Evolutionary conservation across 148 eudicot species (phyloP), one percentile per base, ranked within the genome.

Genomic region (Chenopodium album): DNA sequence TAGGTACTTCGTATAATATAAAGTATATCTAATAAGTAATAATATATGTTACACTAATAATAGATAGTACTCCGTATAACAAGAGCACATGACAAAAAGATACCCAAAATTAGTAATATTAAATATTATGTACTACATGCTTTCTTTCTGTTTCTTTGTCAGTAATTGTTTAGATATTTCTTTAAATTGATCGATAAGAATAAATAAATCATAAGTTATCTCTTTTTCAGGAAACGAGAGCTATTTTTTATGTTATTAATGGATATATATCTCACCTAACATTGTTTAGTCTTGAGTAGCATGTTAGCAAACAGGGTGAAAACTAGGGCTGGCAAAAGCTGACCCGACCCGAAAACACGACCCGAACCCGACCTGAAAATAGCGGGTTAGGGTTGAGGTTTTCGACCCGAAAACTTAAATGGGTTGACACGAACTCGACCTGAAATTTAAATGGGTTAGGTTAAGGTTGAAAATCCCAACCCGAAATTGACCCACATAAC

Each of bases 81-180:
- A 56, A 72, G 46, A 72, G 56, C 56, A 46, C 75, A 72, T 46
- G 75, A 44, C 50, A 44, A 20, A 71, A 71, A 14, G 50, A 37
- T 37, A 37, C 52, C 75, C 29, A 41, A 72, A 41, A 19, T 44
- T 20, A 5, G 29, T 72, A 20, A 44, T 41, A 44, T 44, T 72
- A 44, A 72, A 72, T 72, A 10, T 0, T 46, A 72, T 41, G 75
- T 44, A 72, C 29, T 41, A n/a, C 52, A 44, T 41, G 52, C 75
- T 72, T 72, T 41, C 1, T 72, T 28, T 44, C 52, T 72, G 75
- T 73, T 48, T n/a, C 13, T 73, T 73, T 73, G 60, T 73, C 76
- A 23, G 17, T 22, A 26, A 23, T 47, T 46, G 32, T 3, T 23
- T 11, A 9, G 34, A 73, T 73, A 47, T 73, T 46, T 46, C 7